phyloP scores from a whole-genome alignment of 2,329 filamentous ascomycete genomes.

The Fusarium mexicanum region DNA sequence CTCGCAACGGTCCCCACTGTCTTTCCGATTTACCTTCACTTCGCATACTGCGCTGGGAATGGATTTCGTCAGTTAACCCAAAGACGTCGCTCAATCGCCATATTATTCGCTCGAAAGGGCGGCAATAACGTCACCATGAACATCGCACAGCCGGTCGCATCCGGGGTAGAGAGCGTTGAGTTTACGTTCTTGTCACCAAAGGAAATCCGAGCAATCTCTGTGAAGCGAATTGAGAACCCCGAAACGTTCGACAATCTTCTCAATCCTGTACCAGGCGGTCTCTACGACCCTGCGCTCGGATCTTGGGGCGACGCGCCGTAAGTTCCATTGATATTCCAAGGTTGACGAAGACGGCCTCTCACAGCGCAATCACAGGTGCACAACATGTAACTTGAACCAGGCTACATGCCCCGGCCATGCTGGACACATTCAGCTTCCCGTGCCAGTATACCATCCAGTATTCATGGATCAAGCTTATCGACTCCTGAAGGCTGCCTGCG shows the following conservation, averaged over 20 bases:
- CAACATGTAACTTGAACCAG: constrained; percentile 88
- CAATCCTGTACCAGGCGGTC: constrained; percentile 87
- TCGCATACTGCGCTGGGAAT: constrained; percentile 34
- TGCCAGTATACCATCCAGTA: constrained; percentile 94
- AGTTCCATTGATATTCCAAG: constrained; percentile 25
- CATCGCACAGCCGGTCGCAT: constrained; percentile 82
- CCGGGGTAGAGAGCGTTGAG: constrained; percentile 85
- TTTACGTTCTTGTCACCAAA: constrained; percentile 85
- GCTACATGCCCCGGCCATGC: constrained; percentile 89
- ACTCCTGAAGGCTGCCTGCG: constrained; percentile 85
- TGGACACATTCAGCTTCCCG: constrained; percentile 93
- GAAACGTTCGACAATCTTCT: constrained; percentile 93
- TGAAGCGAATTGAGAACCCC: constrained; percentile 92
- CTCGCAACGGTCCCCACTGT: constrained; percentile 36
- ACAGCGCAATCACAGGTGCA: constrained; percentile 68
- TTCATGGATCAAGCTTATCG: constrained; percentile 93
- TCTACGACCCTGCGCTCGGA: constrained; percentile 92
- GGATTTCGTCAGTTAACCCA: constrained; percentile 35
- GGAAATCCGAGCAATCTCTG: constrained; percentile 89
- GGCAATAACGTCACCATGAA: constrained; percentile 62
- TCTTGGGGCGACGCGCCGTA: constrained; percentile 88
- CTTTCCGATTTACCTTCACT: constrained; percentile 26
- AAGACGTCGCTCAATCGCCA: constrained; percentile 39
- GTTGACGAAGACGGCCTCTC: constrained; percentile 10
- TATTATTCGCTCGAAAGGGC: constrained; percentile 27